These are phyloP conservation scores for Neospora caninum DNA, from an alignment of 169 alveolate species.

Conservation along the genomic window DNA sequence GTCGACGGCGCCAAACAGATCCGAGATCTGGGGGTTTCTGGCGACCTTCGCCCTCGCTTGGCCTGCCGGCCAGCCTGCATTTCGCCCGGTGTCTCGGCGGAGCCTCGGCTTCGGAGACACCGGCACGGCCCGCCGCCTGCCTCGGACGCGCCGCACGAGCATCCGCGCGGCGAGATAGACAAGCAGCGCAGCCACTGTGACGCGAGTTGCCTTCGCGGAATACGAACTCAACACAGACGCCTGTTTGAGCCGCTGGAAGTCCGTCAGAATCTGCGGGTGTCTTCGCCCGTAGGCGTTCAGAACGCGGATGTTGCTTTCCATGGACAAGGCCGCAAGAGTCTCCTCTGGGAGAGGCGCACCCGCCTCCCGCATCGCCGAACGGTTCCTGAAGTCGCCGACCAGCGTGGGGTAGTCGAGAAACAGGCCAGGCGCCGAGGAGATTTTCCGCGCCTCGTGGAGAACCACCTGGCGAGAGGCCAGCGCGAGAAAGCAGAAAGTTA, in stretches of 20 bases:
- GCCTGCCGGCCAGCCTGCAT: not conserved
- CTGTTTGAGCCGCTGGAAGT: not conserved
- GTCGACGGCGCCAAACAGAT: not conserved
- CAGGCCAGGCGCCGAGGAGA: no score
- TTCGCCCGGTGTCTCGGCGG: not conserved
- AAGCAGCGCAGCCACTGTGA: not conserved
- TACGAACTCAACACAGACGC: not conserved
- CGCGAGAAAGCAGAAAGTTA: no score
- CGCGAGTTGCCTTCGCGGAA: not conserved
- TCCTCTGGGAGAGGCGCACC: not conserved
- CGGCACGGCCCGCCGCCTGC: not conserved
- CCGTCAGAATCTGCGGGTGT: not conserved
- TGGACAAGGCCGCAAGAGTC: not conserved
- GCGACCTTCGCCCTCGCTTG: not conserved
- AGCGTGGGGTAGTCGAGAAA: no score
- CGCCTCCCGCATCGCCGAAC: no score
- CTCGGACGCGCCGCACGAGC: not conserved
- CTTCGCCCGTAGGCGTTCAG: not conserved
- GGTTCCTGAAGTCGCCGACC: no score
- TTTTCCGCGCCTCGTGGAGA: no score
- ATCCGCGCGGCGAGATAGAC: not conserved
- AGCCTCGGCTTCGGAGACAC: no score
- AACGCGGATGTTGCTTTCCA: not conserved
- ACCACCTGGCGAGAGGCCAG: no score
- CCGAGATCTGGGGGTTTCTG: not conserved